Base-by-base conservation (phyloP, 1,139 yeast genomes). In the Kluyveromyces marxianus region DNA sequence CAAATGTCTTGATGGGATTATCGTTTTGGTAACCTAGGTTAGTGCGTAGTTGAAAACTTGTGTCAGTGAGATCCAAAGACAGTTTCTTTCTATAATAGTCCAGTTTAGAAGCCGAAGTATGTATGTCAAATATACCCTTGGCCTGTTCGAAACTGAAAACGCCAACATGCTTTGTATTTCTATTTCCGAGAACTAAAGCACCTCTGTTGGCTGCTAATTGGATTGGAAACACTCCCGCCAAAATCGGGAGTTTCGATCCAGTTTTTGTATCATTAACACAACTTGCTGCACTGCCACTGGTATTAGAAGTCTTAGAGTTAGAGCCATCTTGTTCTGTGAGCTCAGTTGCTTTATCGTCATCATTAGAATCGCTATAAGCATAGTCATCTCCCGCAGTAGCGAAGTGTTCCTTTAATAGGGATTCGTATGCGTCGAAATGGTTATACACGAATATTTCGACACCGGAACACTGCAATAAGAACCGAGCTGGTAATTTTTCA, bases 361-460 rank as follows among this genome's bases (percentile, higher is more conserved):
- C 42, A 27, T 36, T 34, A 4, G 41, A 41, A 28, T 47, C 47
- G 10, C 45, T 47, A 10, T 35, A 33, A 10, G 35, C 35, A 2
- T 39, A n/a, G 34, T 49, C 14, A 3, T 37, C 26, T 4, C 25
- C 29, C 4, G 45, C 32, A 48, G 41, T 29, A 49, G 36, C 25
- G 29, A 35, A 41, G 36, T 79, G 64, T 35, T 68, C 61, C 25
- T 75, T 75, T 52, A 80, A 60, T 25, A 88, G 76, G 44, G 72
- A 73, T 42, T 86, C 92, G 62, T 85, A 92, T 0, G 95, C 92
- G 25, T 70, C 70, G 0, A 87, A 77, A 56, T 94, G 71, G 63
- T 92, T 92, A 63, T 84, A 89, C 50, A 84, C 68, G 60, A 88
- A 92, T 44, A 85, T 68, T 60, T 92, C 98, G 2, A 86, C 59